These are phyloP conservation scores for Tuber borchii DNA, from an alignment of 495 filamentous ascomycete genomes.

Conservation along the genomic window DNA sequence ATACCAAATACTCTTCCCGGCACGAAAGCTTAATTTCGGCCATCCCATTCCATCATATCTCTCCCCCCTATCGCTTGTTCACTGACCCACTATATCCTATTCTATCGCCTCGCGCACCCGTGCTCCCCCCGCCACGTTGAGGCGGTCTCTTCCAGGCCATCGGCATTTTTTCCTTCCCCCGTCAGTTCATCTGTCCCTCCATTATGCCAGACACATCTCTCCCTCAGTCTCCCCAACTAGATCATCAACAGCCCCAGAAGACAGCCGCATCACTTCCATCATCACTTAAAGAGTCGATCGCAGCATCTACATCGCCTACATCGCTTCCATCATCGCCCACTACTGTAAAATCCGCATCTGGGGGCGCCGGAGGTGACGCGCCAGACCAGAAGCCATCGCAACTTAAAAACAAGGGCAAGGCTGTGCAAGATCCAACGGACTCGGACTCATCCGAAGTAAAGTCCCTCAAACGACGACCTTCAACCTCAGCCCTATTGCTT, in stretches of 20 bases:
- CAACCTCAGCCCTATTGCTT: constrained; percentile 45
- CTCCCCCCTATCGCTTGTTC: not conserved
- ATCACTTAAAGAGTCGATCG: constrained; percentile 37
- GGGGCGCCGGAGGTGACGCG: constrained; percentile 21
- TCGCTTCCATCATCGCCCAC: constrained; percentile 36
- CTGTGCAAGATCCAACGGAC: constrained; percentile 21
- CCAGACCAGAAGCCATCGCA: constrained; percentile 22
- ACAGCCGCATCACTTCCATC: constrained; percentile 40
- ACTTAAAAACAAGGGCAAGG: constrained; percentile 26
- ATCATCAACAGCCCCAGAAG: constrained; percentile 39
- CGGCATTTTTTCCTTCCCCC: constrained; percentile 13
- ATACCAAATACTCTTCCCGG: constrained; percentile 2
- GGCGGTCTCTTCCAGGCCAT: not conserved
- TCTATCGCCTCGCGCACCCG: constrained; percentile 4
- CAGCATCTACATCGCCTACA: constrained; percentile 29
- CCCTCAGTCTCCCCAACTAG: constrained; percentile 43
- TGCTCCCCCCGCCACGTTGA: constrained; percentile 11
- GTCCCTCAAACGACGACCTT: constrained; percentile 35
- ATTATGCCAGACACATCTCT: constrained; percentile 39
- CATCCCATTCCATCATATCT: not conserved
- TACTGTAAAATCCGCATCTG: constrained; percentile 26
- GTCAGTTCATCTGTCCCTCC: constrained; percentile 42
- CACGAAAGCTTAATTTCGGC: constrained; percentile 2
- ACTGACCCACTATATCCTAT: constrained; percentile 9
- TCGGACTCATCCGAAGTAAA: constrained; percentile 29